phyloP scores from a whole-genome alignment of 148 eudicot species.

The Rhododendron molle region DNA sequence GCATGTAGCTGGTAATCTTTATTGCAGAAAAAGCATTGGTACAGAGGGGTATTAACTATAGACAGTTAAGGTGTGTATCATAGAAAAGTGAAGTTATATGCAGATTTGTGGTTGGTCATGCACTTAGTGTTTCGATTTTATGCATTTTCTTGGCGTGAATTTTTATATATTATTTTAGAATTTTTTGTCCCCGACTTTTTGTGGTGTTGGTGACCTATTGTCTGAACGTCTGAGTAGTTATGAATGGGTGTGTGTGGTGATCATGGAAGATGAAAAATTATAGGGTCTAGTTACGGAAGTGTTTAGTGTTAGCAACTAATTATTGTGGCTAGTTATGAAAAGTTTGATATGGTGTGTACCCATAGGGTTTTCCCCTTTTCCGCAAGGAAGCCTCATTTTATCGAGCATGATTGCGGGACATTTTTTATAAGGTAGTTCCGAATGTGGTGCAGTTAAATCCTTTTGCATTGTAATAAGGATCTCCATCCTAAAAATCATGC shows the following conservation, averaged over 20 bases:
- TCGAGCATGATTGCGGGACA: background rate
- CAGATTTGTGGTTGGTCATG: background rate
- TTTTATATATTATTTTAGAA: background rate
- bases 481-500: background rate
- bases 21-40: background rate
- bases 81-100: background rate
- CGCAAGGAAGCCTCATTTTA: background rate
- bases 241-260: background rate
- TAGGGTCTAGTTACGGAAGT: background rate
- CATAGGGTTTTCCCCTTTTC: background rate
- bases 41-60: background rate
- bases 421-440: background rate
- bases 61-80: background rate
- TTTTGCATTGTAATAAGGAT: background rate
- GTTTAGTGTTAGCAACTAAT: background rate
- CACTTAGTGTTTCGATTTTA: background rate
- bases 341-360: background rate
- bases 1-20: background rate
- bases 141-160: background rate
- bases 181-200: background rate
- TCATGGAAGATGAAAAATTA: background rate
- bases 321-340: background rate
- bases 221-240: background rate
- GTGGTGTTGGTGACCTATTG: background rate
- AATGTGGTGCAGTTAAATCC: background rate